phyloP scores from a whole-genome alignment of 2,329 filamentous ascomycete species.

The Dryadomyces sulphureus region DNA sequence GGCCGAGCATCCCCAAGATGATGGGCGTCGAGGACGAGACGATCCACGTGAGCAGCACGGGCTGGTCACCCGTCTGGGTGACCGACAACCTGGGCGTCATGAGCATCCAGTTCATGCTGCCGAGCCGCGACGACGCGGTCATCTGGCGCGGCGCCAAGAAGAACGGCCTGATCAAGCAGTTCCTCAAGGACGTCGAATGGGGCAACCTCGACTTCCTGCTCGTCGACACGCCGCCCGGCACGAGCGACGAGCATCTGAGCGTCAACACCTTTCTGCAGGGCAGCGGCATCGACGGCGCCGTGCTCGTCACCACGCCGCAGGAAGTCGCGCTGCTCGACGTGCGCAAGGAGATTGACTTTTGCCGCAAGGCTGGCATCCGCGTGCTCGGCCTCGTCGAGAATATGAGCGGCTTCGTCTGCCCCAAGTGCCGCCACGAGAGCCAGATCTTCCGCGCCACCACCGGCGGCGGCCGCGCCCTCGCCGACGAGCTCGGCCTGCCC shows the following conservation, averaged over 20 bases:
- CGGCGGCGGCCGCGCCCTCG: constrained; percentile 67
- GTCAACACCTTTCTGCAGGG: constrained; percentile 88
- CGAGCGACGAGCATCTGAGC: constrained; percentile 85
- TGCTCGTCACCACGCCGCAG: constrained; percentile 88
- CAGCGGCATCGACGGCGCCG: constrained; percentile 82
- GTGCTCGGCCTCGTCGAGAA: constrained; percentile 91
- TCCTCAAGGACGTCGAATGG: constrained; percentile 96
- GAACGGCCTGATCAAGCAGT: constrained; percentile 96
- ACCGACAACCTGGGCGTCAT: constrained; percentile 88
- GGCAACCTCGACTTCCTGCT: constrained; percentile 85
- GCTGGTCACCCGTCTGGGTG: constrained; percentile 94
- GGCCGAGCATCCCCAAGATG: constrained; percentile 95
- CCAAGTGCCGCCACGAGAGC: constrained; percentile 66
- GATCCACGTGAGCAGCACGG: constrained; percentile 75
- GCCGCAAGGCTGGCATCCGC: constrained; percentile 78
- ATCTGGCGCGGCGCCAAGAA: constrained; percentile 99
- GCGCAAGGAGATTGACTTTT: constrained; percentile 95
- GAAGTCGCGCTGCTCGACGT: constrained; percentile 89
- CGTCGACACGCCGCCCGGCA: constrained; percentile 91
- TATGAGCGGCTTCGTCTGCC: constrained; percentile 95
- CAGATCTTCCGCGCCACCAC: constrained; percentile 89
- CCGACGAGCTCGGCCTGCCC: constrained; percentile 73
- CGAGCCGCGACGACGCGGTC: constrained; percentile 81
- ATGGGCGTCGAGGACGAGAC: constrained; percentile 92
- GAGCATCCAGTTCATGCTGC: constrained; percentile 97